A percentile compares a stretch with the other conserved stretches of the same genome.
Evolutionary conservation across 768 basidiomycete species (phyloP).

Genomic region (Termitomyces titanicus): DNA sequence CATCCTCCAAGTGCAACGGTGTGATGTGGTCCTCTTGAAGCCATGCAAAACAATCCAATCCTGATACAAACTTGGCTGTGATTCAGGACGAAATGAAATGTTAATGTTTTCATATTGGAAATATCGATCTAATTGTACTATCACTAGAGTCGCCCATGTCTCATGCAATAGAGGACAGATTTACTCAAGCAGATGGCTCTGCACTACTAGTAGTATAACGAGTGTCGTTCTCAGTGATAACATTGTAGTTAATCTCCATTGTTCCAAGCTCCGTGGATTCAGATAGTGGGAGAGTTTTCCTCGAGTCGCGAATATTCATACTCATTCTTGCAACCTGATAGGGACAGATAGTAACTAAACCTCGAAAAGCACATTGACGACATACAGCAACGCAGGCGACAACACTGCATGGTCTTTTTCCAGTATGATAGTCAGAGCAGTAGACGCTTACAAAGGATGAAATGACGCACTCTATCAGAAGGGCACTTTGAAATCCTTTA

Average conservation of each 20-base stretch:
- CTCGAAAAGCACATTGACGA: not conserved
- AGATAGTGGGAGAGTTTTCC: not conserved
- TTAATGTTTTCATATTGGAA: too few species aligned
- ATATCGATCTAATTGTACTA: too few species aligned
- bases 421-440: not conserved
- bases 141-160: too few species aligned
- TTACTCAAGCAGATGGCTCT: too few species aligned
- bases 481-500: constrained; percentile 1
- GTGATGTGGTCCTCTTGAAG: too few species aligned
- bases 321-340: constrained; percentile 1
- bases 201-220: too few species aligned
- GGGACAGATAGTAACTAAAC: not conserved
- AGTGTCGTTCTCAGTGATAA: not conserved
- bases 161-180: too few species aligned
- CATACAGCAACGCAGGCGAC: not conserved
- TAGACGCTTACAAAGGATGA: not conserved
- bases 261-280: not conserved
- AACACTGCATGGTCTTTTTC: not conserved
- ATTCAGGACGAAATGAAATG: too few species aligned
- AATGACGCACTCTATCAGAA: not conserved
- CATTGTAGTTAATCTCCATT: not conserved
- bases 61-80: too few species aligned
- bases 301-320: not conserved
- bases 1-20: too few species aligned
- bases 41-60: too few species aligned